Evolutionary conservation across 2,329 filamentous ascomycete species (phyloP), one percentile per base, ranked within the genome.

Genomic region (Rutstroemia sp.): DNA sequence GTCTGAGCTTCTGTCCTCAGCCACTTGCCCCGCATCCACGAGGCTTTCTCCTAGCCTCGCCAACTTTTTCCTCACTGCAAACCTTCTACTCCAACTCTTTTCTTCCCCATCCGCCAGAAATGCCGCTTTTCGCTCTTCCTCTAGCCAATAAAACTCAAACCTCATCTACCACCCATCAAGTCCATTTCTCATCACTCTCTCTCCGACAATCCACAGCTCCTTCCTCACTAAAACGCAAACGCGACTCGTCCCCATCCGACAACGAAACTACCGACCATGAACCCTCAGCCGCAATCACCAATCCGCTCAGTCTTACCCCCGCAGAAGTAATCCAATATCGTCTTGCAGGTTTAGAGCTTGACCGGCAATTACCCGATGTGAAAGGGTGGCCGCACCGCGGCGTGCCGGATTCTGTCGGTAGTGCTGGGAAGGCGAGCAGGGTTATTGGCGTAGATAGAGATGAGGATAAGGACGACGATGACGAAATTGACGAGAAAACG

Each of bases 301-400:
- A 83, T 64, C 80, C 81, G 1, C 72, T 78, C 63, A 82, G 79
- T 63, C 76, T 84, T 61, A 71, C 75, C 2, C 78, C 78, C 0
- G 68, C 71, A 50, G 75, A 77, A 38, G 75, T 82, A 50, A 71
- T 67, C 46, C 82, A 85, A 64, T 76, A 84, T 54, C 67, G 71
- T 27, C 63, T 78, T 2, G 82, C 81, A 3, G 82, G 82, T 4
- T 69, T 83, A 36, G 67, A 73, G 5, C 71, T 78, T 10, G 68
- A 74, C 49, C 75, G 81, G 25, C 72, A 69, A 61, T 68, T 72
- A 39, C 79, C 71, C 8, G 47, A 47, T 44, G 53, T 55, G 3
- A 71, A 69, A 0, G 67, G 73, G 8, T 85, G 83, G 51, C 82
- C 82, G 1, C 81, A 85, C 65, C 72, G 75, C 57, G 65, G 68